Evolutionary conservation across 176 grass and related monocot genomes (phyloP).

Genomic region (Thinopyrum elongatum): DNA sequence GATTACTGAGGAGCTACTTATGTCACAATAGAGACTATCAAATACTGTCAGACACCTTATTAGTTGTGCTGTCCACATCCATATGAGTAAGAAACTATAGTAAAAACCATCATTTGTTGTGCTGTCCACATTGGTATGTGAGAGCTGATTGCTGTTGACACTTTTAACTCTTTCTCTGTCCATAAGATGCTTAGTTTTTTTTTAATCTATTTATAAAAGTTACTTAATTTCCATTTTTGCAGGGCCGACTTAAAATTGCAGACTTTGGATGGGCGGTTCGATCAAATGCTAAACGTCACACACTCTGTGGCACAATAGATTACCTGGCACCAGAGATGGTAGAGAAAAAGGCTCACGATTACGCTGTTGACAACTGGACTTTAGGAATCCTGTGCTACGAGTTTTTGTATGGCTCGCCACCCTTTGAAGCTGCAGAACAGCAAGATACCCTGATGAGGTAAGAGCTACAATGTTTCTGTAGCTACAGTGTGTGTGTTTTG

Average conservation of each 20-base stretch:
- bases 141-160: neutral
- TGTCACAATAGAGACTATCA: neutral
- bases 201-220: neutral
- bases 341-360: constrained; percentile 83
- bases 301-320: constrained; percentile 92
- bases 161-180: neutral
- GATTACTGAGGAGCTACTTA: neutral
- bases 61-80: neutral
- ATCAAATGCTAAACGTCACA: constrained; percentile 76
- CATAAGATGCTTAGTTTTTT: neutral
- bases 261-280: constrained; percentile 93
- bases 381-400: constrained; percentile 89
- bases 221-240: constrained; percentile 21
- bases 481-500: neutral
- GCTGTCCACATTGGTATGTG: neutral
- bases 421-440: constrained; percentile 75
- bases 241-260: constrained; percentile 94
- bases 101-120: neutral
- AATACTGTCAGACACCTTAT: neutral
- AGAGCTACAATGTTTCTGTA: neutral
- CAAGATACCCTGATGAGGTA: constrained; percentile 68
- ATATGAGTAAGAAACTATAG: neutral
- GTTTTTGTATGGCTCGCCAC: constrained; percentile 86
- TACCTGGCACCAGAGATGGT: constrained; percentile 95
- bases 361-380: constrained; percentile 95